Evolutionary conservation across 2,329 filamentous ascomycete genomes (phyloP), one percentile per base, ranked within the genome.

Genomic region (Fusarium sp.): DNA sequence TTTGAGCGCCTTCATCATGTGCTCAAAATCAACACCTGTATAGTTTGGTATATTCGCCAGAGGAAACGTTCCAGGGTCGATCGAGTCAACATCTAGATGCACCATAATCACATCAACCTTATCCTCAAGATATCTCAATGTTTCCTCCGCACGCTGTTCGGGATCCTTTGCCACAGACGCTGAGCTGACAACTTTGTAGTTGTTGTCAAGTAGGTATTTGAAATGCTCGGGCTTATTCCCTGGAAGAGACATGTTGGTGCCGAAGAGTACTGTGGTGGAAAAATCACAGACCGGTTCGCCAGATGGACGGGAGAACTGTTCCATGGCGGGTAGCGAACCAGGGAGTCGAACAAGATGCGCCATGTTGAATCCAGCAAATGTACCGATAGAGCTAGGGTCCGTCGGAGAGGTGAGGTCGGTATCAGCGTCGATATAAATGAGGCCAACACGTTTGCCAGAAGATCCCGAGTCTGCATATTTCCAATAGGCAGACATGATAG

Each of bases 381-480:
- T 65, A 1, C 68, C 65, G 7, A 45, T 73, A 6, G 71, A 68
- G 43, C 22, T n/a, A 11, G 57, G 24, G 5, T 73, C 68, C 2
- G 49, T 59, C 5, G 71, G 68, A 7, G 70, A 73, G 4, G 57
- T 47, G 24, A 73, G 50, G 1, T 73, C 71, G 1, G 71, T 73
- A 42, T 73, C 68, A 1, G 68, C 70, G 15, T 73, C 71, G 26
- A 73, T 73, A 3, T 73, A 73, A 57, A 72, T 42, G 28, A 73
- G 54, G 17, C 71, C 71, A 15, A 73, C 52, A 1, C 60, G 65
- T 7, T 52, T 31, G 1, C 57, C 21, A 6, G 42, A 36, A 9
- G 44, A 54, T 19, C 59, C 50, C 1, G 38, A 21, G 5, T 22
- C 19, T 6, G 59, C 63, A 11, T 56, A 51, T 24, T 52, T n/a